Evolutionary conservation across 2,329 filamentous ascomycete species (phyloP).

Genomic region (Phialocephala subalpina): DNA sequence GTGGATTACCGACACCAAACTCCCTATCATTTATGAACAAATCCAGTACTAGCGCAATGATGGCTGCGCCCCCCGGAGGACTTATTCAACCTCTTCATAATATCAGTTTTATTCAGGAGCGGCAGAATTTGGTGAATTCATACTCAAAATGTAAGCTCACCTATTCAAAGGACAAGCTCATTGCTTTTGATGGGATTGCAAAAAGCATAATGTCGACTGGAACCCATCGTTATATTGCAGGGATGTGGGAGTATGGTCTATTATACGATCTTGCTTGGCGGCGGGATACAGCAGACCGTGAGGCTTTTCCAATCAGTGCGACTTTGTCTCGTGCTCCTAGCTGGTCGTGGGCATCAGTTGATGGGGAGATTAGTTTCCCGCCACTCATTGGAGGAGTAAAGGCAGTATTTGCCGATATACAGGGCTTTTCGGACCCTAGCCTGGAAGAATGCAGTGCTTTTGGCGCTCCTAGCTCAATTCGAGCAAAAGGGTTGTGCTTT

Average conservation of each 20-base stretch:
- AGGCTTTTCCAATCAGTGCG: conserved; percentile 3
- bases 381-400: background rate
- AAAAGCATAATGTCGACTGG: background rate
- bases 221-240: conserved; percentile 3
- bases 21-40: background rate
- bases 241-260: conserved; percentile 4
- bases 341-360: conserved; percentile 23
- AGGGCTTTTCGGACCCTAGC: conserved; percentile 1
- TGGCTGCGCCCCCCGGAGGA: background rate
- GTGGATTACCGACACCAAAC: background rate
- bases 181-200: conserved; percentile 17
- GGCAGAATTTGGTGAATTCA: conserved; percentile 5
- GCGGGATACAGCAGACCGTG: background rate
- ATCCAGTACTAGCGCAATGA: background rate
- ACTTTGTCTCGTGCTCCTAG: conserved; percentile 15
- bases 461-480: background rate
- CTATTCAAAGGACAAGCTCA: conserved; percentile 15
- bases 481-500: background rate
- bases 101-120: background rate
- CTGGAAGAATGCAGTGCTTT: background rate
- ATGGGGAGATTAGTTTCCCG: conserved; percentile 17
- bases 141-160: conserved; percentile 12
- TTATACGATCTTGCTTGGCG: conserved; percentile 12
- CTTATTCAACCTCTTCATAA: too few relatives aligned
- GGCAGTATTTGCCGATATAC: conserved; percentile 1